A percentile compares a stretch with the other conserved stretches of the same genome.
These are phyloP conservation scores for Fusarium succisae DNA, from an alignment of 2,329 filamentous ascomycete genomes.

Conservation along the genomic window DNA sequence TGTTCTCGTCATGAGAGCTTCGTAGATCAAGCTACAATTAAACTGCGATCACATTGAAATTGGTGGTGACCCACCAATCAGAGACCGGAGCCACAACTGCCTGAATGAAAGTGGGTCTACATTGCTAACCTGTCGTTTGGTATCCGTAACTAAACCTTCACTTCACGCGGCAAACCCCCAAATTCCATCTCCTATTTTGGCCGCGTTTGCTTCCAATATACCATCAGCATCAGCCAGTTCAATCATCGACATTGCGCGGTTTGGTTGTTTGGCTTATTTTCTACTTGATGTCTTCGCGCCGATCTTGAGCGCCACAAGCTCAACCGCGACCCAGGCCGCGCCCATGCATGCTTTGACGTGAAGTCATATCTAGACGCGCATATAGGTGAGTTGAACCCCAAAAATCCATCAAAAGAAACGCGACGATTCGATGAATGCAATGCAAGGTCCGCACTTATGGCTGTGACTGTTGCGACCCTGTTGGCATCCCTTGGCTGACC, in stretches of 20 bases:
- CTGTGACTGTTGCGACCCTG: neutral
- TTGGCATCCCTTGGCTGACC: constrained; percentile 28
- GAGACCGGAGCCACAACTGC: neutral
- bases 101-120: constrained; percentile 6
- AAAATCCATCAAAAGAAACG: neutral
- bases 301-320: constrained; percentile 35
- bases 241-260: neutral
- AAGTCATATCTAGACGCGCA: constrained; percentile 37
- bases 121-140: neutral
- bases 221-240: constrained; percentile 11
- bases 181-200: constrained; percentile 20
- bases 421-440: neutral
- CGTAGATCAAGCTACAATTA: neutral
- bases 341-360: constrained; percentile 40
- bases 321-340: constrained; percentile 36
- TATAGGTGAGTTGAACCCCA: constrained; percentile 33
- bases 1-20: neutral
- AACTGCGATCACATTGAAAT: neutral
- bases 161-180: constrained; percentile 36
- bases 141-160: constrained; percentile 26
- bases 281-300: constrained; percentile 23
- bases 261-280: constrained; percentile 10
- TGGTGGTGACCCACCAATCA: constrained; percentile 21
- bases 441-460: neutral
- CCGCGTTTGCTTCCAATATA: constrained; percentile 19